These are phyloP conservation scores for Botrytis tulipae DNA, from an alignment of 2,329 filamentous ascomycete species.

Conservation along the genomic window DNA sequence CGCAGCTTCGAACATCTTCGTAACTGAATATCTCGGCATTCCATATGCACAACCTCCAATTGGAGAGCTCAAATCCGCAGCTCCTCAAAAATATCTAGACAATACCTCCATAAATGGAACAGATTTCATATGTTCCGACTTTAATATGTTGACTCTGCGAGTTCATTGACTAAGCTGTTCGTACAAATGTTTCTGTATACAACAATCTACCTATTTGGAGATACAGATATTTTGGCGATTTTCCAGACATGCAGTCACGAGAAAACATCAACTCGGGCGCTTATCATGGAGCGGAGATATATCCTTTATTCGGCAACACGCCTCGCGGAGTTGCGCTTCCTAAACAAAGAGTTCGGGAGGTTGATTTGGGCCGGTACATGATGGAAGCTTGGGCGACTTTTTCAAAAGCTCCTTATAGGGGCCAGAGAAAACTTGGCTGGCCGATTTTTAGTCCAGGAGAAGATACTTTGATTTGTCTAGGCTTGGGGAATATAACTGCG, in stretches of 20 bases:
- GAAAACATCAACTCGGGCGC: constrained; percentile 32
- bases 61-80: no score
- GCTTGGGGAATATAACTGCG: constrained; percentile 28
- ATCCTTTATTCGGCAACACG: constrained; percentile 19
- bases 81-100: no score
- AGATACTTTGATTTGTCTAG: constrained; percentile 27
- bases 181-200: constrained; percentile 26
- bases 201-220: constrained; percentile 37
- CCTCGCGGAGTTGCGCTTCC: constrained; percentile 20
- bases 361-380: constrained; percentile 33
- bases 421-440: constrained; percentile 31
- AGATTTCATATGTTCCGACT: no score
- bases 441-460: constrained; percentile 20
- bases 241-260: constrained; percentile 35
- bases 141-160: no score
- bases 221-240: constrained; percentile 38
- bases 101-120: no score
- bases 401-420: constrained; percentile 36
- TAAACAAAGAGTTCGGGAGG: constrained; percentile 28
- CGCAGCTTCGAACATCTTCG: no score
- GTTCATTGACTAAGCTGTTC: constrained; percentile 17
- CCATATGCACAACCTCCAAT: no score
- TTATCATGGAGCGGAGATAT: constrained; percentile 36
- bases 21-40: no score
- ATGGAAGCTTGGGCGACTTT: constrained; percentile 40